phyloP scores from a whole-genome alignment of 257 asterid genomes.

The Fraxinus quadrangulata region DNA sequence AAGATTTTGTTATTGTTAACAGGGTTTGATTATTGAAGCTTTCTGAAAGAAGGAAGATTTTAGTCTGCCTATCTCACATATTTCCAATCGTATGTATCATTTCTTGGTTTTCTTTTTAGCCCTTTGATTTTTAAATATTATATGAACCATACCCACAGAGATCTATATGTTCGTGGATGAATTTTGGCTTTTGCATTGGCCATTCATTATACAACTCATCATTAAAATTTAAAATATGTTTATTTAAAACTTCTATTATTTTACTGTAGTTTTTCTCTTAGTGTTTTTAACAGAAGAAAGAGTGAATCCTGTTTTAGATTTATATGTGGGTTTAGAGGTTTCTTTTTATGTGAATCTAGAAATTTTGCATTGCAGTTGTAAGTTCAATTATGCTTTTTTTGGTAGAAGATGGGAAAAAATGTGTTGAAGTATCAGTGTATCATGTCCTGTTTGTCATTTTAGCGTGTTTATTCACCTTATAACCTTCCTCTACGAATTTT shows the following conservation, averaged over 20 bases:
- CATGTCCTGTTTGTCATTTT: not conserved
- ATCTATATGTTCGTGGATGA: not conserved
- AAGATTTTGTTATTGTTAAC: not conserved
- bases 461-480: not conserved
- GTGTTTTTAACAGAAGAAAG: not conserved
- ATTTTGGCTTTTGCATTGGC: not conserved
- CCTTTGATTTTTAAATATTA: not conserved
- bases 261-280: not conserved
- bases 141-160: not conserved
- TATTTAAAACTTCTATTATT: not conserved
- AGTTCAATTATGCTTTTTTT: not conserved
- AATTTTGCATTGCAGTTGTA: not conserved
- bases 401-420: not conserved
- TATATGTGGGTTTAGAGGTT: not conserved
- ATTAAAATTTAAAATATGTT: not conserved
- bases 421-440: not conserved
- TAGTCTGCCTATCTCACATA: not conserved
- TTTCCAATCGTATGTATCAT: not conserved
- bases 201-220: not conserved
- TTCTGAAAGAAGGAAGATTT: conserved; percentile 10
- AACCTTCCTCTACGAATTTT: not conserved
- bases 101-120: not conserved
- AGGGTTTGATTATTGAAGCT: conserved; percentile 28
- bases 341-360: not conserved
- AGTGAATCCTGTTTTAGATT: not conserved